Evolutionary conservation across 2,329 filamentous ascomycete species (phyloP), one percentile per base, ranked within the genome.

Genomic region (Fusarium keratoplasticum): DNA sequence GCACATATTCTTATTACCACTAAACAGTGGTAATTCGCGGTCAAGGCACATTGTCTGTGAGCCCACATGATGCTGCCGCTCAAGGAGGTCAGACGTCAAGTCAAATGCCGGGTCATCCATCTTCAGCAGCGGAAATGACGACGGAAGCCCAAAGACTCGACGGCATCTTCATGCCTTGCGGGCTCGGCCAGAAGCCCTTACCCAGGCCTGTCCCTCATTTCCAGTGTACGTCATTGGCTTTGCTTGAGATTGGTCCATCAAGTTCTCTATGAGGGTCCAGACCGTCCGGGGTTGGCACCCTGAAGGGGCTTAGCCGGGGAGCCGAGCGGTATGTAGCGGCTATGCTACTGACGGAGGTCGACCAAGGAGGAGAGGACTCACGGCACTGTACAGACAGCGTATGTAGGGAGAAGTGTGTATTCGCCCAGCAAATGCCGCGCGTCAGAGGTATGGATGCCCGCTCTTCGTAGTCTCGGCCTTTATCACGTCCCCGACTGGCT

Each of bases 261-360:
- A 76, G 72, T 76, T 72, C 71, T 71, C 60, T 61, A 44, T 38
- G 55, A 68, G 65, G 75, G 67, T 73, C 73, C 66, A 76, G 75
- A 75, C 75, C 61, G 42, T 66, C 69, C 29, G 52, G 66, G 71
- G 75, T 64, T 66, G 40, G 47, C 59, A 62, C 40, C 61, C 54
- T 40, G 61, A 69, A 72, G 31, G 50, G 52, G 50, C 35, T 61
- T 74, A 67, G 68, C 20, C 31, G 62, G 61, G 52, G 42, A 50
- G 40, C 47, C 55, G 31, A 66, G 68, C 62, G 68, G 67, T 54
- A 74, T 66, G 61, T 60, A 65, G 59, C 71, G 71, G 71, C 71
- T 61, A 20, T 55, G 61, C 64, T 69, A 72, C 64, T 58, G 69
- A 61, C 66, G 47, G 71, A 74, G 38, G 68, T 74, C 16, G 72